Evolutionary conservation across 1,284 basidiomycete species (phyloP).

Genomic region (Trichosporon coremiiforme): DNA sequence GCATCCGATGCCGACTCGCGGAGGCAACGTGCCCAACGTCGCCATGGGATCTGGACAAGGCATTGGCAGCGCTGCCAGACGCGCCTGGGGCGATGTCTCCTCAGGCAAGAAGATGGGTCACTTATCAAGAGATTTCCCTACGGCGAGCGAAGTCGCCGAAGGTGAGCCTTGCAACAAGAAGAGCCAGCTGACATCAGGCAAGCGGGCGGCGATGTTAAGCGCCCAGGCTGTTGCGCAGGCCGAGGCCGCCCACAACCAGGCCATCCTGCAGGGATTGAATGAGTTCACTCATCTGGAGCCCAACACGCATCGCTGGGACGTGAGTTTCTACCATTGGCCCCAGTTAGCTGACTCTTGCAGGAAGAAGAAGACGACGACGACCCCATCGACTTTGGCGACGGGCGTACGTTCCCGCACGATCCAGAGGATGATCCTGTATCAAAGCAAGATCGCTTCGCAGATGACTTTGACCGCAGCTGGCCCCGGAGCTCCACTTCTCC

Average conservation of each 20-base stretch:
- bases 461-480: slow-evolving; percentile 93
- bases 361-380: slow-evolving; percentile 88
- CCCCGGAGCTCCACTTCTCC: slow-evolving; percentile 60
- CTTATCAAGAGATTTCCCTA: slow-evolving; percentile 67
- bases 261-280: slow-evolving; percentile 64
- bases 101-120: slow-evolving; percentile 21
- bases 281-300: slow-evolving; percentile 90
- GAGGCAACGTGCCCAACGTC: slow-evolving; percentile 32
- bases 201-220: slow-evolving; percentile 42
- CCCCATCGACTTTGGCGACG: slow-evolving; percentile 90
- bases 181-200: slow-evolving; percentile 35
- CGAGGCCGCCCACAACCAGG: slow-evolving; percentile 63
- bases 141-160: slow-evolving; percentile 85
- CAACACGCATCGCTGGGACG: slow-evolving; percentile 94
- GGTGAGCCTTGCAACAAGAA: no score
- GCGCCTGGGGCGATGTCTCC: slow-evolving; percentile 32
- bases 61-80: slow-evolving; percentile 32
- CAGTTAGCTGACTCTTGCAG: slow-evolving; percentile 59
- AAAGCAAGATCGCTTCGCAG: slow-evolving; percentile 57
- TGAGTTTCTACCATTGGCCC: slow-evolving; percentile 57
- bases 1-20: slow-evolving; percentile 40
- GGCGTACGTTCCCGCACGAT: slow-evolving; percentile 65
- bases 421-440: slow-evolving; percentile 43
- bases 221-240: slow-evolving; percentile 54
- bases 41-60: slow-evolving; percentile 43